phyloP scores from a whole-genome alignment of 1,139 yeast genomes.

The Saccharomyces hybrid region DNA sequence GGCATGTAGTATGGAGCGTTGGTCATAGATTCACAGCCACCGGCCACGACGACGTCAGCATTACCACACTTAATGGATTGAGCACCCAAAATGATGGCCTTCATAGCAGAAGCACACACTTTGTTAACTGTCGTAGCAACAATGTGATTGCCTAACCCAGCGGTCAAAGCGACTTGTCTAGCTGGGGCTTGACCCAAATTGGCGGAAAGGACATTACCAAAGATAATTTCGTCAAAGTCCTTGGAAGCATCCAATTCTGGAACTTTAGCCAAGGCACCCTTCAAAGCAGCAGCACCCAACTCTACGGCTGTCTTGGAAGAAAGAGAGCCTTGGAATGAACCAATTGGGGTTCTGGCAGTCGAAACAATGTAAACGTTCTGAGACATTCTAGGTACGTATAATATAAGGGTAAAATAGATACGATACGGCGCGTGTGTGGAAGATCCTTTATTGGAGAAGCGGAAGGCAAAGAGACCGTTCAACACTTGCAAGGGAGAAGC shows the following conservation, averaged over 20 bases:
- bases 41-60: constrained; percentile 90
- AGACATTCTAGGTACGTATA: constrained; percentile 23
- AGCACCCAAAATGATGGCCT: constrained; percentile 82
- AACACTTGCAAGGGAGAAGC: neutral
- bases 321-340: constrained; percentile 81
- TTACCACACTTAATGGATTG: constrained; percentile 82
- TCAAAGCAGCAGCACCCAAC: constrained; percentile 87
- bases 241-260: constrained; percentile 65
- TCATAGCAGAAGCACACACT: constrained; percentile 96
- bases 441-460: neutral
- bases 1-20: constrained; percentile 92
- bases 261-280: constrained; percentile 74
- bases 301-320: constrained; percentile 71
- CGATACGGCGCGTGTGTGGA: neutral
- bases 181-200: constrained; percentile 97
- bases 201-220: constrained; percentile 90
- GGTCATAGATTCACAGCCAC: constrained; percentile 97
- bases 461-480: neutral
- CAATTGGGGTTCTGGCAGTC: constrained; percentile 90
- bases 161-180: constrained; percentile 88
- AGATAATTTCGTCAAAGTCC: constrained; percentile 80
- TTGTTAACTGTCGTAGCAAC: constrained; percentile 89
- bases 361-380: constrained; percentile 76
- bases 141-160: constrained; percentile 72
- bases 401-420: too few relatives aligned